Evolutionary conservation across 2,329 filamentous ascomycete species (phyloP).

Genomic region (Plenodomus lindquistii): DNA sequence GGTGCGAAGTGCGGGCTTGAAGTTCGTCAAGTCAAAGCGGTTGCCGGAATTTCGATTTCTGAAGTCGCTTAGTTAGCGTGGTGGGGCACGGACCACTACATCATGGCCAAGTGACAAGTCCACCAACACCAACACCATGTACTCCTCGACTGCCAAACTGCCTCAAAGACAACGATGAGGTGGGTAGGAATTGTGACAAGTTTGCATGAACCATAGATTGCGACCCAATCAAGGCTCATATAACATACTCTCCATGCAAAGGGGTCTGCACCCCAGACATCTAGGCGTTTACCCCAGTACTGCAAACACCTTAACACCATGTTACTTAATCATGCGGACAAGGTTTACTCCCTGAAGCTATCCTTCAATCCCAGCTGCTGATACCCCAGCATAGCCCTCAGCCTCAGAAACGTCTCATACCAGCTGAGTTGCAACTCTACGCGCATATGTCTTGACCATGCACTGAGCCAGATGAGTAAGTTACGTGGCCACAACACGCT

Average conservation of each 20-base stretch:
- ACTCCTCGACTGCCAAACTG: too few relatives aligned
- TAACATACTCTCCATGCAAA: too few relatives aligned
- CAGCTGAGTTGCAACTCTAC: slow-evolving; percentile 61
- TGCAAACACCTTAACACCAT: background rate
- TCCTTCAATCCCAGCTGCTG: slow-evolving; percentile 25
- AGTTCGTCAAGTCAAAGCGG: slow-evolving; percentile 14
- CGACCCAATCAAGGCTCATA: too few relatives aligned
- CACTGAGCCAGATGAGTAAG: slow-evolving; percentile 54
- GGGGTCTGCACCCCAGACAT: background rate
- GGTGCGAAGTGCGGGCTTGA: slow-evolving; percentile 23
- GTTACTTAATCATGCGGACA: background rate
- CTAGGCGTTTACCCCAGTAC: background rate
- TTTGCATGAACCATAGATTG: too few relatives aligned
- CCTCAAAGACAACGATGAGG: too few relatives aligned
- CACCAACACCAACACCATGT: too few relatives aligned
- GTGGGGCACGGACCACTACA: slow-evolving; percentile 1
- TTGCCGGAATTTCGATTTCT: slow-evolving; percentile 21
- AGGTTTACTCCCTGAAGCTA: slow-evolving; percentile 15
- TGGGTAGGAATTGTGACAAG: too few relatives aligned
- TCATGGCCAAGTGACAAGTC: too few relatives aligned
- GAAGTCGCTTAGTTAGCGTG: slow-evolving; percentile 24
- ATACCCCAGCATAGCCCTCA: slow-evolving; percentile 56
- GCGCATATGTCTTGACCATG: slow-evolving; percentile 58
- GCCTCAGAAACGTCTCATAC: slow-evolving; percentile 61
- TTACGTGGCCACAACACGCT: slow-evolving; percentile 59